Conservation (phyloP, 495 filamentous ascomycete genomes). For the Lophiotrema nucula region DNA sequence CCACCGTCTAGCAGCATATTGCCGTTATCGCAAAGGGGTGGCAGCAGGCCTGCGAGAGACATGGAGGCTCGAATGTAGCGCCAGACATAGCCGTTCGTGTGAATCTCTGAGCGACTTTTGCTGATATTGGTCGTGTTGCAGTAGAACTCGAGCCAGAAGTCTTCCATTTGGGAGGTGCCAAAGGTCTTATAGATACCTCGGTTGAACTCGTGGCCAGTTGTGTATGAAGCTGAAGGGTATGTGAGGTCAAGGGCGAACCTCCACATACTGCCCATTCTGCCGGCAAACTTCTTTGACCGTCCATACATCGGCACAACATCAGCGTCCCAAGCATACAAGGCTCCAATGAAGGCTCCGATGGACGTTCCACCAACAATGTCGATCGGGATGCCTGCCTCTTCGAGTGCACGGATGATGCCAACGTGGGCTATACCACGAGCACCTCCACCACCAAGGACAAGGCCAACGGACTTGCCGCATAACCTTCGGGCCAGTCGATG, state of each 20-base stretch:
- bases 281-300: conserved; percentile 92
- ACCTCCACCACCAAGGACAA: conserved; percentile 91
- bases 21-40: conserved; percentile 93
- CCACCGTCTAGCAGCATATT: conserved; percentile 95
- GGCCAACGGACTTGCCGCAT: conserved; percentile 89
- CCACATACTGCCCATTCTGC: conserved; percentile 97
- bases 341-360: conserved; percentile 96
- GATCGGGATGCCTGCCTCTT: conserved; percentile 94
- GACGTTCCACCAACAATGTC: conserved; percentile 96
- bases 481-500: conserved; percentile 87
- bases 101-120: conserved; percentile 82
- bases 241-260: conserved; percentile 84
- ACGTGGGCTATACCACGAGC: conserved; percentile 89
- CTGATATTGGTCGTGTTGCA: conserved; percentile 98
- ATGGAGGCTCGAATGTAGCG: conserved; percentile 93
- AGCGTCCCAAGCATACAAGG: conserved; percentile 90
- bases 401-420: conserved; percentile 89
- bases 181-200: conserved; percentile 99
- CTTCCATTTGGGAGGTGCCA: conserved; percentile 93
- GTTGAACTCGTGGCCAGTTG: conserved; percentile 98
- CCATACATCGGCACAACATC: conserved; percentile 97
- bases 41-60: conserved; percentile 88
- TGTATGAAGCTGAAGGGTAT: conserved; percentile 65
- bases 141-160: conserved; percentile 98
- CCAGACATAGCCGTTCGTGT: conserved; percentile 95